A percentile compares a stretch with the other conserved stretches of the same genome.
These are phyloP conservation scores for Rasamsonia emersonii DNA, from an alignment of 2,329 filamentous ascomycete species.

Conservation along the genomic window DNA sequence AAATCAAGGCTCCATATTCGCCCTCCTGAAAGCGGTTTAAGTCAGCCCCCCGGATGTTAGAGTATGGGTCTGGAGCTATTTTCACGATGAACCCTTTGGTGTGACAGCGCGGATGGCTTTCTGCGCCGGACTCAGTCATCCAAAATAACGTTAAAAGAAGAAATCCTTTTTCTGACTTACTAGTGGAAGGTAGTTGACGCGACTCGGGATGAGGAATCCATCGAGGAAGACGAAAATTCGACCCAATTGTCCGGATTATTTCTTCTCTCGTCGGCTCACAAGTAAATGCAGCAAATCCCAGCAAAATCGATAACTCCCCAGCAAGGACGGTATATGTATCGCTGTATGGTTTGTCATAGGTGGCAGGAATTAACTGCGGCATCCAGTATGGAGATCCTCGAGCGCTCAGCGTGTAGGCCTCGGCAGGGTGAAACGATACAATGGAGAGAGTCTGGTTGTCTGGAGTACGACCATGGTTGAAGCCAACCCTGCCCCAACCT, in stretches of 20 bases:
- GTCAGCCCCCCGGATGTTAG: conserved; percentile 2
- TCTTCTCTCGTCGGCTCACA: conserved; percentile 2
- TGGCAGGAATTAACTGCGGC: conserved; percentile 4
- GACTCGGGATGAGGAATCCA: conserved; percentile 1
- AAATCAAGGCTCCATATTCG: conserved; percentile 2
- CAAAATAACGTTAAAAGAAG: too few species aligned
- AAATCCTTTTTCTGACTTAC: too few species aligned
- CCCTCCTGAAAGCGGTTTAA: conserved; percentile 5
- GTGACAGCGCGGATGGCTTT: conserved; percentile 1
- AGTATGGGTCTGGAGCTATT: conserved; percentile 2
- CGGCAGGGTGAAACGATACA: background rate
- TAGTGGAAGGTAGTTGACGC: background rate
- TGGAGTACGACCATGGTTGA: background rate
- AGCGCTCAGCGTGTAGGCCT: background rate
- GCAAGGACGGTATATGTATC: conserved; percentile 1
- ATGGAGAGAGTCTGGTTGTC: background rate
- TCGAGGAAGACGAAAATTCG: conserved; percentile 2
- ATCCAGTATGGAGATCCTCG: conserved; percentile 3
- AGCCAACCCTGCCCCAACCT: conserved; percentile 3
- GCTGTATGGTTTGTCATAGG: conserved; percentile 4
- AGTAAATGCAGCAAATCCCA: conserved; percentile 7
- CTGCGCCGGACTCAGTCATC: too few species aligned
- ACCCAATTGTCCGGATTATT: conserved; percentile 2
- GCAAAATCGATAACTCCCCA: conserved; percentile 5
- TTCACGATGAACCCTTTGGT: conserved; percentile 4